Evolutionary conservation across 768 basidiomycete species (phyloP).

Genomic region (Pleurotus platypus): DNA sequence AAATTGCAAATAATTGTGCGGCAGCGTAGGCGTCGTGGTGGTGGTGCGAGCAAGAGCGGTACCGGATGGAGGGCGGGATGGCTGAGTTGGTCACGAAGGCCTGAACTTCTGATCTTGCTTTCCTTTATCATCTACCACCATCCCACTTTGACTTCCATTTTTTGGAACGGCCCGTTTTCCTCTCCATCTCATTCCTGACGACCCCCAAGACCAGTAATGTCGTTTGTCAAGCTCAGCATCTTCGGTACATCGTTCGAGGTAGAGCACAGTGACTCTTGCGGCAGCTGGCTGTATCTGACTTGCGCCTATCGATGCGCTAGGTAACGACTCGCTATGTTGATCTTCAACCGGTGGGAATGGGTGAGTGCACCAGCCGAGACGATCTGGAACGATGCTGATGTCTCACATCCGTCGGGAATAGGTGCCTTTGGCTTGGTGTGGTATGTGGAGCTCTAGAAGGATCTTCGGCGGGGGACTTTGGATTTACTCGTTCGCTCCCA

Average conservation of each 20-base stretch:
- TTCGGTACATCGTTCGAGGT: constrained; percentile 98
- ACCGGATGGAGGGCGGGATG: too few species aligned
- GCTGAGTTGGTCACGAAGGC: too few species aligned
- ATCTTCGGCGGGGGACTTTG: constrained; percentile 3
- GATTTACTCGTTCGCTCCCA: constrained; percentile 25
- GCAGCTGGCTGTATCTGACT: constrained; percentile 11
- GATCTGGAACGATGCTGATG: not conserved
- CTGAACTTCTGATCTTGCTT: not conserved
- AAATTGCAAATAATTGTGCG: too few species aligned
- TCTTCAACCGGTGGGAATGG: constrained; percentile 99
- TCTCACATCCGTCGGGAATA: constrained; percentile 22
- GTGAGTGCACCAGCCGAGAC: constrained; percentile 38
- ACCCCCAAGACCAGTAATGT: constrained; percentile 43
- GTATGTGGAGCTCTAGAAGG: constrained; percentile 39
- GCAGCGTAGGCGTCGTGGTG: too few species aligned
- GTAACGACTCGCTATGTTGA: constrained; percentile 99
- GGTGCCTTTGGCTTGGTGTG: constrained; percentile 98
- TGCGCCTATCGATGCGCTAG: constrained; percentile 33
- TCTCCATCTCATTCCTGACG: not conserved
- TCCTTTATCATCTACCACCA: constrained; percentile 2
- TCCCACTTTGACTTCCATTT: not conserved
- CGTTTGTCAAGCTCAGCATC: constrained; percentile 97
- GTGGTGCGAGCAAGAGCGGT: too few species aligned
- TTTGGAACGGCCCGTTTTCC: too few species aligned
- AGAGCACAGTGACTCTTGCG: constrained; percentile 14